Percentiles rank a stretch among this genome's conserved stretches.
Conservation (phyloP, 352 stramenopile genomes). For the Blastocystis sp. region DNA sequence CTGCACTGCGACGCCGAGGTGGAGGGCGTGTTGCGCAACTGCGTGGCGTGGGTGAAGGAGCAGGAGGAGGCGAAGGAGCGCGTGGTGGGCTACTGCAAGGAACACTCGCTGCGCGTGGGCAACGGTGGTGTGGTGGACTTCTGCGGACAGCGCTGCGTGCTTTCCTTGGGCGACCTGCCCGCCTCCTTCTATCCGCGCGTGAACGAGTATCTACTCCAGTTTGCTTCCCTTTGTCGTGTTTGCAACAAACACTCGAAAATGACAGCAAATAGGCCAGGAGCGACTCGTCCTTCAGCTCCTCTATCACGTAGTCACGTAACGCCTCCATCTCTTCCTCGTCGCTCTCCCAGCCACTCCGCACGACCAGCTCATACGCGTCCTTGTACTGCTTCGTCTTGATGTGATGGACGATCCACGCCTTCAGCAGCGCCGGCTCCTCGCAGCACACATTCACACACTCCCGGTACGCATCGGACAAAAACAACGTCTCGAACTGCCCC, state of each 20-base stretch:
- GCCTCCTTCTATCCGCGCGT: not conserved
- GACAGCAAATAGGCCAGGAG: not conserved
- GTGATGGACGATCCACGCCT: slow-evolving; percentile 11
- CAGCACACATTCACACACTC: not conserved
- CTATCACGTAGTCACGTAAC: not conserved
- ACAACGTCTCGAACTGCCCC: too few species aligned
- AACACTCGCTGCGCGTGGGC: not conserved
- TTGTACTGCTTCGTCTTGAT: not conserved
- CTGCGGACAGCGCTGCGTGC: not conserved
- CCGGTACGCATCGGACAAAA: too few species aligned
- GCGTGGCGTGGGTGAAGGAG: not conserved
- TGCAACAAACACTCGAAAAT: not conserved
- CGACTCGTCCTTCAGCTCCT: not conserved
- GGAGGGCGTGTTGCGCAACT: not conserved
- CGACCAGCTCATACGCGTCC: not conserved
- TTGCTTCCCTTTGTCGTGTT: not conserved
- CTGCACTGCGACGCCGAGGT: not conserved
- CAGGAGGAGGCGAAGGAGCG: too few species aligned
- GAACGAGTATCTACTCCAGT: slow-evolving; percentile 7
- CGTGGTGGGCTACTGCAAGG: not conserved
- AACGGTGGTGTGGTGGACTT: slow-evolving; percentile 7
- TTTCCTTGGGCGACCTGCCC: slow-evolving; percentile 8
- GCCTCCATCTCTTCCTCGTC: not conserved
- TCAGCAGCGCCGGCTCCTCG: not conserved
- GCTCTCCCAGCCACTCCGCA: not conserved